A percentile compares a stretch with the other conserved stretches of the same genome.
phyloP scores from a whole-genome alignment of 352 stramenopile genomes.

The Albugo laibachii region DNA sequence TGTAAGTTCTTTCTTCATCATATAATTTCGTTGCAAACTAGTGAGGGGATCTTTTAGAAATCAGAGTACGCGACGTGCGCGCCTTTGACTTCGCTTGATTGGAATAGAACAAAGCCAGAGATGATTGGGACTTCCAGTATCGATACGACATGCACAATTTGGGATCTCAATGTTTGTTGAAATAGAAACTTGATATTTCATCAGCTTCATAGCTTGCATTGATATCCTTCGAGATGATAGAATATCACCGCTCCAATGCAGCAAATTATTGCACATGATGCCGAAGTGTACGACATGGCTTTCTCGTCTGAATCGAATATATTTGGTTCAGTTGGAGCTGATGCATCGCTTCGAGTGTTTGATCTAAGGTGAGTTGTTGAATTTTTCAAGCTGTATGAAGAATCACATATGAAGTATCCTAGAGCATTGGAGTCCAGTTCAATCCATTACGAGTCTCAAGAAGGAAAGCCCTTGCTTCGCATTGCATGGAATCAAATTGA shows the following conservation, averaged over 20 bases:
- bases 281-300: constrained; percentile 96
- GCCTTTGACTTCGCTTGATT: constrained; percentile 96
- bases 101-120: constrained; percentile 91
- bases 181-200: neutral
- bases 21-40: neutral
- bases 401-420: neutral
- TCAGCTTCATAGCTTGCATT: neutral
- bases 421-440: constrained; percentile 80
- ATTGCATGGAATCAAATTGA: constrained; percentile 96
- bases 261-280: constrained; percentile 97
- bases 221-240: constrained; percentile 8
- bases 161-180: constrained; percentile 90
- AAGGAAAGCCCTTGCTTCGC: constrained; percentile 80
- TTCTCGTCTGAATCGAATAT: constrained; percentile 88
- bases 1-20: constrained; percentile 9
- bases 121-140: constrained; percentile 94
- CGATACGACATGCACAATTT: constrained; percentile 98
- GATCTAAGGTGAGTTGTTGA: constrained; percentile 78
- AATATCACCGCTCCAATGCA: constrained; percentile 51
- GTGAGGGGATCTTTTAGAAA: constrained; percentile 10
- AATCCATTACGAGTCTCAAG: constrained; percentile 92
- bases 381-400: neutral
- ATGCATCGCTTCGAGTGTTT: constrained; percentile 94
- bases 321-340: constrained; percentile 92
- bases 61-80: constrained; percentile 86